Conservation (phyloP, 345 rosid species). For the Salix viminalis region DNA sequence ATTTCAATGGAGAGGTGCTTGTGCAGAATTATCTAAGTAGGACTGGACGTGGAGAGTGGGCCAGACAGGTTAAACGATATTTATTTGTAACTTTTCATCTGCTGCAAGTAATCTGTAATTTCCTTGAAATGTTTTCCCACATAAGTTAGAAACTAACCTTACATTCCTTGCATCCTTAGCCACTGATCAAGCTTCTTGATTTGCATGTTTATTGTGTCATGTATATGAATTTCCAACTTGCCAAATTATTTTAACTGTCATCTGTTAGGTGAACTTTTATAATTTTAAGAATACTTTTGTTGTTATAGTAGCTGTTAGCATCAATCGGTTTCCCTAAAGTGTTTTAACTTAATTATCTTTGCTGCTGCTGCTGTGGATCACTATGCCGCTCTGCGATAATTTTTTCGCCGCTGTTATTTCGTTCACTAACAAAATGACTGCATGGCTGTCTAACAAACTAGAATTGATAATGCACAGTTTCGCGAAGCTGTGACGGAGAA, state of each 20-base stretch:
- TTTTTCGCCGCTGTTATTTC: neutral
- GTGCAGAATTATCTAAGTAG: conserved; percentile 81
- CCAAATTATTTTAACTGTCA: neutral
- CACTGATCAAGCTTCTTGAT: neutral
- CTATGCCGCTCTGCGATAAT: too few species aligned
- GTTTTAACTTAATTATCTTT: too few species aligned
- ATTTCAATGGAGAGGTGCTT: conserved; percentile 81
- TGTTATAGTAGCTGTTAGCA: too few species aligned
- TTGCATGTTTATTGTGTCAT: neutral
- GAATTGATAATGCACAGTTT: conserved; percentile 45
- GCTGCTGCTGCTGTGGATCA: too few species aligned
- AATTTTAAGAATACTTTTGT: too few species aligned
- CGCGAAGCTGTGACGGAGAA: conserved; percentile 63
- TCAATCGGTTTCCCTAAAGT: too few species aligned
- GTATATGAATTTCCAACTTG: too few species aligned
- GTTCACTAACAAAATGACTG: neutral
- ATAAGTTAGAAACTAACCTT: neutral
- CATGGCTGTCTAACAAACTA: conserved; percentile 5
- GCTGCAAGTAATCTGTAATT: neutral
- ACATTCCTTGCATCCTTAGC: neutral
- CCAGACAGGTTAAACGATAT: conserved; percentile 50
- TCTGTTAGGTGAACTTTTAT: too few species aligned
- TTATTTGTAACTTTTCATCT: neutral
- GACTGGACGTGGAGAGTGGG: conserved; percentile 89
- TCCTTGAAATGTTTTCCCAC: neutral